A percentile compares a stretch with the other conserved stretches of the same genome.
Conservation (phyloP, 495 filamentous ascomycete species). For the Podospora comata region DNA sequence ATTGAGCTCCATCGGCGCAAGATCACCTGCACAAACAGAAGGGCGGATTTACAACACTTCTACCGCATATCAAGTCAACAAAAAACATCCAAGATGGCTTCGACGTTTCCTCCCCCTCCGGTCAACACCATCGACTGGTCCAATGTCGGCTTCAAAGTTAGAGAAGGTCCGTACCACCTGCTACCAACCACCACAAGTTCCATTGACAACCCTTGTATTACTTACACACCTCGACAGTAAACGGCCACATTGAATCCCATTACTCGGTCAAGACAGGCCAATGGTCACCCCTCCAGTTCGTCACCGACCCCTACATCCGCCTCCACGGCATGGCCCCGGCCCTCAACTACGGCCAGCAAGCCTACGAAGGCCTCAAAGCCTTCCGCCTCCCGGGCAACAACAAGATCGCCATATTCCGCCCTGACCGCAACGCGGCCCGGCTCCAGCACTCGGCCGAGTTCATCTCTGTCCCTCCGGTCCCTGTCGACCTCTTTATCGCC, state of each 20-base stretch:
- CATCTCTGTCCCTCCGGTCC: constrained; percentile 74
- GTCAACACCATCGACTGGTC: constrained; percentile 85
- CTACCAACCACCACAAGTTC: not conserved
- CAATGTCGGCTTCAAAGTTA: constrained; percentile 84
- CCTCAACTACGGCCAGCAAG: constrained; percentile 91
- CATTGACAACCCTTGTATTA: not conserved
- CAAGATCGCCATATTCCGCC: constrained; percentile 75
- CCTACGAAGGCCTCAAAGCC: constrained; percentile 90
- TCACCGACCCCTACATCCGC: constrained; percentile 70
- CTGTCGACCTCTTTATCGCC: constrained; percentile 66
- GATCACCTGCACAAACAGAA: not conserved
- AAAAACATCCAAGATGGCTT: constrained; percentile 12
- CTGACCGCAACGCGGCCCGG: constrained; percentile 73
- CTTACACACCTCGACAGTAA: constrained; percentile 48
- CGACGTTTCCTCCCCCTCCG: constrained; percentile 75
- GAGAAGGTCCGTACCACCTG: constrained; percentile 62
- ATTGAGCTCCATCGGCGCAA: not conserved
- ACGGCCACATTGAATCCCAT: constrained; percentile 73
- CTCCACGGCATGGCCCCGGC: constrained; percentile 89
- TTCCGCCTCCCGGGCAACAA: constrained; percentile 66
- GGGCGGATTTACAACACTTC: not conserved
- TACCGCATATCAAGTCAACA: not conserved
- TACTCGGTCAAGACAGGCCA: constrained; percentile 64
- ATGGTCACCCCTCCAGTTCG: constrained; percentile 73
- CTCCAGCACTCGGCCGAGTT: constrained; percentile 74